A percentile compares a stretch with the other conserved stretches of the same genome.
phyloP scores from a whole-genome alignment of 2,329 filamentous ascomycete species.

The Elsinoe ampelina region DNA sequence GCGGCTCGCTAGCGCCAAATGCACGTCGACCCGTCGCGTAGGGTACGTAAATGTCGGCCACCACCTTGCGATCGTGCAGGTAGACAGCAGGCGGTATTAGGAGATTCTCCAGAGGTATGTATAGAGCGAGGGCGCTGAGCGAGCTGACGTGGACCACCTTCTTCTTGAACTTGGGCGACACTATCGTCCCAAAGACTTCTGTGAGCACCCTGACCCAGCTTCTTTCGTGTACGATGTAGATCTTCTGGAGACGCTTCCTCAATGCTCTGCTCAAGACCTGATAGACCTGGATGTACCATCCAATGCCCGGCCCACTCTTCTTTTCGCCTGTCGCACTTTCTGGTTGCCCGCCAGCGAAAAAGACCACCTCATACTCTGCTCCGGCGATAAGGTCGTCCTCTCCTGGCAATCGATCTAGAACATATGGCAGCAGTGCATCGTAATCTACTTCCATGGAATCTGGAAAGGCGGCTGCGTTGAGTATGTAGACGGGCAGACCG shows the following conservation, averaged over 20 bases:
- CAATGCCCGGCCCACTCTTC: conserved; percentile 43
- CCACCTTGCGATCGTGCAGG: conserved; percentile 44
- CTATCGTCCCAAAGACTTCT: conserved; percentile 48
- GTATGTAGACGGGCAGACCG: conserved; percentile 44
- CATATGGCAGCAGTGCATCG: conserved; percentile 46
- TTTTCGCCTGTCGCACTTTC: conserved; percentile 35
- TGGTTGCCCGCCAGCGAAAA: conserved; percentile 47
- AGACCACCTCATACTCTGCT: conserved; percentile 47
- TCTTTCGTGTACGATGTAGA: conserved; percentile 50
- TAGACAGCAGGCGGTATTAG: conserved; percentile 47
- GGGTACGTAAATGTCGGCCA: conserved; percentile 38
- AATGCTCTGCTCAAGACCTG: conserved; percentile 46
- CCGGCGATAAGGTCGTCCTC: conserved; percentile 47
- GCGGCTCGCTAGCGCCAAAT: conserved; percentile 39
- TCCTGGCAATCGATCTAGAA: conserved; percentile 44
- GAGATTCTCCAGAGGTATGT: conserved; percentile 44
- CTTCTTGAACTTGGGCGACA: conserved; percentile 47
- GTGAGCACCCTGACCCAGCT: conserved; percentile 48
- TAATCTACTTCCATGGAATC: conserved; percentile 46
- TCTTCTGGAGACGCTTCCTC: conserved; percentile 45
- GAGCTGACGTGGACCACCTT: conserved; percentile 49
- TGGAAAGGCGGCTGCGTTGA: conserved; percentile 49
- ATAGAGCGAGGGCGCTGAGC: conserved; percentile 39
- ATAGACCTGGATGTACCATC: conserved; percentile 50
- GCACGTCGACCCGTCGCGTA: conserved; percentile 39